phyloP scores from a whole-genome alignment of 2,329 filamentous ascomycete genomes.

The Berkeleyomyces basicola region DNA sequence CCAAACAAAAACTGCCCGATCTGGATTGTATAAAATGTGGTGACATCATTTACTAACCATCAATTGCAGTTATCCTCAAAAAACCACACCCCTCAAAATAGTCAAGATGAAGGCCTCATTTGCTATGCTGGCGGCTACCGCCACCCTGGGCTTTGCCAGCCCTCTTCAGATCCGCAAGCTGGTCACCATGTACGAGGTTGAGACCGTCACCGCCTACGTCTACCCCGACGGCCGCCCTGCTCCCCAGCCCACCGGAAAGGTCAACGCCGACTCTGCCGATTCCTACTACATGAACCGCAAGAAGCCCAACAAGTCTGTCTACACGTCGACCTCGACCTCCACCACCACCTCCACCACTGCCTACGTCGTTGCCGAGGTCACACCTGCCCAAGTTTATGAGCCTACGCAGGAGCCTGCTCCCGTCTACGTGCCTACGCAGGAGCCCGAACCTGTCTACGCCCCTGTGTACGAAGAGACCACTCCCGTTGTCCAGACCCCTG shows the following conservation, averaged over 20 bases:
- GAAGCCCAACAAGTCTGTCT: conserved; percentile 1
- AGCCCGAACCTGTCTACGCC: conserved; percentile 7
- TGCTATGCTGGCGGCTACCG: conserved; percentile 28
- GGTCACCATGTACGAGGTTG: conserved; percentile 25
- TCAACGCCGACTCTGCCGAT: conserved; percentile 8
- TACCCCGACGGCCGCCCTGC: conserved; percentile 16
- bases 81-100: background rate
- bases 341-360: conserved; percentile 15
- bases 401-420: conserved; percentile 13
- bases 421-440: conserved; percentile 7
- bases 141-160: conserved; percentile 28
- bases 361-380: conserved; percentile 21
- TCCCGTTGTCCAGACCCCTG: background rate
- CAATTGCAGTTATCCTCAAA: background rate
- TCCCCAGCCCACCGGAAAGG: conserved; percentile 13
- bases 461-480: conserved; percentile 3
- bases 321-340: conserved; percentile 8
- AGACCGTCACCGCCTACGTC: conserved; percentile 25
- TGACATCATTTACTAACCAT: background rate
- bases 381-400: conserved; percentile 17
- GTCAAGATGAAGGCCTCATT: conserved; percentile 35
- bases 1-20: too few species aligned
- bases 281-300: conserved; percentile 11
- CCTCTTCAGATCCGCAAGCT: conserved; percentile 28
- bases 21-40: too few species aligned